Percentiles rank a stretch among this genome's conserved stretches.
phyloP scores from a whole-genome alignment of 2,329 filamentous ascomycete species.

The Periglandula ipomoeae region DNA sequence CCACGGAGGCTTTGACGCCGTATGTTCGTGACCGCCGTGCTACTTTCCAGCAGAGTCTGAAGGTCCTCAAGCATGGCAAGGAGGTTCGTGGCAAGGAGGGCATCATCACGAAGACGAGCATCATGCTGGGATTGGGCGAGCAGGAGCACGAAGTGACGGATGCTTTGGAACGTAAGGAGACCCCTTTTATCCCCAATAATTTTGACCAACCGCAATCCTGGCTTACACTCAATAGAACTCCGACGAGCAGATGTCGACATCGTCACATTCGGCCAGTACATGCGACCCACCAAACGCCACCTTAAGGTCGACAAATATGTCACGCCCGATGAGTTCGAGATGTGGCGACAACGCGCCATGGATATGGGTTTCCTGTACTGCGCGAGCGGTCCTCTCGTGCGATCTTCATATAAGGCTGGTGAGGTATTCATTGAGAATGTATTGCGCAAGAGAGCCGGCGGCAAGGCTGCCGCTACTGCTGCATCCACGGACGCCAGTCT shows the following conservation, averaged over 20 bases:
- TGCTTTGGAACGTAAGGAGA: conserved; percentile 54
- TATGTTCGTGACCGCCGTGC: conserved; percentile 84
- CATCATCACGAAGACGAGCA: conserved; percentile 95
- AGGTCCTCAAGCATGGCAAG: conserved; percentile 76
- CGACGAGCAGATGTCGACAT: conserved; percentile 78
- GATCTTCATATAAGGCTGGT: conserved; percentile 94
- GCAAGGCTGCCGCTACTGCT: conserved; percentile 24
- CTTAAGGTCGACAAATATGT: conserved; percentile 96
- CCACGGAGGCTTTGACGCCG: conserved; percentile 81
- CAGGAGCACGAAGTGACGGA: conserved; percentile 78
- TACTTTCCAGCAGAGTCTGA: conserved; percentile 76
- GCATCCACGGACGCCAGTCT: conserved; percentile 19
- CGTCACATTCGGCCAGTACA: conserved; percentile 99
- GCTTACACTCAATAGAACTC: conserved; percentile 45
- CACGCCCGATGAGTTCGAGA: conserved; percentile 81
- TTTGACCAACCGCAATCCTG: not conserved
- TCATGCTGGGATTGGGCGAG: conserved; percentile 95
- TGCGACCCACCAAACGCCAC: conserved; percentile 96
- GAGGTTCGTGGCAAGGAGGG: conserved; percentile 54
- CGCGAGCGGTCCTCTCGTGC: conserved; percentile 83
- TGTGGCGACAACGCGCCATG: conserved; percentile 81
- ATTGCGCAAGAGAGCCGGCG: conserved; percentile 64
- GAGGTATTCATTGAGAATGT: conserved; percentile 99
- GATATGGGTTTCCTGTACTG: conserved; percentile 97
- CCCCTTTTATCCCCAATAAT: not conserved